phyloP scores from a whole-genome alignment of 805 yeast species.

The Diddensiella santjacobensis region DNA sequence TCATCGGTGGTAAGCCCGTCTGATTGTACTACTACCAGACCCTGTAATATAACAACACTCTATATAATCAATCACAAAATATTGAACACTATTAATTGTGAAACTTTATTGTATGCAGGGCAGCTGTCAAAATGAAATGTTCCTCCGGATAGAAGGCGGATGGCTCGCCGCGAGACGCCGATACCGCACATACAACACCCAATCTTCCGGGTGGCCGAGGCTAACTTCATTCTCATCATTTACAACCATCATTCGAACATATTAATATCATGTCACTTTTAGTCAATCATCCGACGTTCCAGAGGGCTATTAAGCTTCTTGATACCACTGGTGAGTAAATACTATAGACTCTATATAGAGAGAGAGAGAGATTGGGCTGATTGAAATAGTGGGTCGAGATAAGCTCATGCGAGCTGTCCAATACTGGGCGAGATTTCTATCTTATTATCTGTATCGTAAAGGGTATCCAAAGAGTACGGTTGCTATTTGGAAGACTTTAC shows the following conservation, averaged over 20 bases:
- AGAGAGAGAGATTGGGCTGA: not conserved
- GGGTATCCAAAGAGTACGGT: conserved; percentile 51
- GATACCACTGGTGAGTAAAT: conserved; percentile 43
- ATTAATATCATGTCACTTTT: conserved; percentile 26
- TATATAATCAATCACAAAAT: not conserved
- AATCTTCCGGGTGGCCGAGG: too few species aligned
- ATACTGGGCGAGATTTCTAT: conserved; percentile 70
- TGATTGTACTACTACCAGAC: too few species aligned
- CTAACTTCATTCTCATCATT: too few species aligned
- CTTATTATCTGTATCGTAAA: conserved; percentile 54
- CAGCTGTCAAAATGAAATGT: too few species aligned
- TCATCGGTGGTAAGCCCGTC: conserved; percentile 89
- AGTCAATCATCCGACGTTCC: conserved; percentile 68
- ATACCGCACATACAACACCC: too few species aligned
- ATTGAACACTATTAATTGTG: not conserved
- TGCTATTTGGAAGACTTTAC: conserved; percentile 50
- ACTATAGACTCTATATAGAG: not conserved
- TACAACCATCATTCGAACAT: not conserved
- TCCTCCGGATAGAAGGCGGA: too few species aligned
- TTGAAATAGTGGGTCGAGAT: conserved; percentile 67
- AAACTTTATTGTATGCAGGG: not conserved
- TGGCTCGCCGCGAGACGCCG: too few species aligned
- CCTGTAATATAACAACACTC: not conserved
- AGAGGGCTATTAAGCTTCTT: conserved; percentile 57
- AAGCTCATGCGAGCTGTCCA: conserved; percentile 75